These are phyloP conservation scores for Melastoma candidum DNA, from an alignment of 441 rosid genomes.

Conservation along the genomic window DNA sequence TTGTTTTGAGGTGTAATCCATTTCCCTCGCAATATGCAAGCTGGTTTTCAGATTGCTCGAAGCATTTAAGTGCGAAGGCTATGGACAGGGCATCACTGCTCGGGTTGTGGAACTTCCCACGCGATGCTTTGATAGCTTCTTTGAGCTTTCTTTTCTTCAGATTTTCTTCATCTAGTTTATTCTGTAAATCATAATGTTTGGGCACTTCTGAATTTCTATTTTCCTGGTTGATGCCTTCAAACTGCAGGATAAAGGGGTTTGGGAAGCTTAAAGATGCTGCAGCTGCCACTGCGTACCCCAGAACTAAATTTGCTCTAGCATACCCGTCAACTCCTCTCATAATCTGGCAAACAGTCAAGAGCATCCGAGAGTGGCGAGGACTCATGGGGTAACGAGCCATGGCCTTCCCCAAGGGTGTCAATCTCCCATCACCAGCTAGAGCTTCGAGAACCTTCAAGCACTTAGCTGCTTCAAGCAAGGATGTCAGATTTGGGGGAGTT, in stretches of 20 bases:
- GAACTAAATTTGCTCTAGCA: conserved; percentile 51
- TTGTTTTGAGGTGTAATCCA: conserved; percentile 58
- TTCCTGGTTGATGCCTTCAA: conserved; percentile 29
- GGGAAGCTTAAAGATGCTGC: conserved; percentile 60
- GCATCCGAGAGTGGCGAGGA: conserved; percentile 90
- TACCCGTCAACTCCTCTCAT: conserved; percentile 32
- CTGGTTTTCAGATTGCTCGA: conserved; percentile 41
- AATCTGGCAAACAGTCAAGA: conserved; percentile 62
- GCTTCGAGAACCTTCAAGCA: conserved; percentile 75
- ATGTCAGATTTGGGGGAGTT: conserved; percentile 54
- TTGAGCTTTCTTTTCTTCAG: conserved; percentile 43
- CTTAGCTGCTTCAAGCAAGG: conserved; percentile 57
- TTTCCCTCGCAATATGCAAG: conserved; percentile 47
- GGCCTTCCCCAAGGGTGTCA: conserved; percentile 73
- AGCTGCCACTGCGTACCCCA: conserved; percentile 46
- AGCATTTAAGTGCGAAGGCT: conserved; percentile 65
- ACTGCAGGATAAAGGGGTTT: conserved; percentile 50
- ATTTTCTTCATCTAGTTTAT: conserved; percentile 26
- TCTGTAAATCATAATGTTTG: conserved; percentile 12
- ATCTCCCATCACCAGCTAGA: conserved; percentile 43
- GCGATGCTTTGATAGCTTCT: conserved; percentile 40
- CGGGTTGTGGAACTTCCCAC: conserved; percentile 59
- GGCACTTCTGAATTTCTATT: conserved; percentile 22
- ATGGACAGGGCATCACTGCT: conserved; percentile 70
- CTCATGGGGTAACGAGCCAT: conserved; percentile 85